Conservation (phyloP, 129 eudicot species). For the Dittrichia graveolens region DNA sequence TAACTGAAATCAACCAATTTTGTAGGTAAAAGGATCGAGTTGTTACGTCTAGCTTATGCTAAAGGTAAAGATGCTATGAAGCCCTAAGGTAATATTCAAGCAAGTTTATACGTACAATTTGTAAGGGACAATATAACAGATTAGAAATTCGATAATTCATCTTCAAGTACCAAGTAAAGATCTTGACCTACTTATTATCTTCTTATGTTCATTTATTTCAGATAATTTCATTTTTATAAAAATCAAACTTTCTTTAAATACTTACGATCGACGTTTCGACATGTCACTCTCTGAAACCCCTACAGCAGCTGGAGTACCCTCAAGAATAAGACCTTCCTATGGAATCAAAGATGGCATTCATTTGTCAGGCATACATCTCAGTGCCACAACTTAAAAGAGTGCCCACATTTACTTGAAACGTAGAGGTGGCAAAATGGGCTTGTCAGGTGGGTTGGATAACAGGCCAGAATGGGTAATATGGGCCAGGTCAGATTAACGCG, state of each 20-base stretch:
- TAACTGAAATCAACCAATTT: no score
- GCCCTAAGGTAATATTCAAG: not conserved
- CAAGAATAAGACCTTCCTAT: conserved; percentile 92
- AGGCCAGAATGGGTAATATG: not conserved
- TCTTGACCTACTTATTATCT: conserved; percentile 9
- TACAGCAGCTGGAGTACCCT: conserved; percentile 95
- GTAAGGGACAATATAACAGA: not conserved
- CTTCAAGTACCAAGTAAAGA: not conserved
- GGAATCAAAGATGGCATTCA: conserved; percentile 17
- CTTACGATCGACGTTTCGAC: conserved; percentile 87
- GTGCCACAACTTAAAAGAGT: not conserved
- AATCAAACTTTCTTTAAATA: not conserved
- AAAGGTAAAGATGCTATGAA: not conserved
- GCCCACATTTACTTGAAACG: not conserved
- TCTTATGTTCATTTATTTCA: conserved; percentile 11
- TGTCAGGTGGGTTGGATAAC: not conserved
- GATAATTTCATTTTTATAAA: not conserved
- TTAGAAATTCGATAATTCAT: not conserved
- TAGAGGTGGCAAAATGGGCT: not conserved
- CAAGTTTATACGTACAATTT: not conserved
- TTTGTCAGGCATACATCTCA: conserved; percentile 24
- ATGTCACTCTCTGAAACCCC: conserved; percentile 88
- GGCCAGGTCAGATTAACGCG: no score
- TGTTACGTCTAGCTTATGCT: no score
- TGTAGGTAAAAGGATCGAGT: no score